These are phyloP conservation scores for slime mould (Dictyostelium discoideum) DNA, from an alignment of 78 protist genomes.

Conservation along the genomic window dicty_2.7 NC_007089.4:5179001-5179500, in stretches of 20 bases:
- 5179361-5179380: background rate
- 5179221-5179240: constrained; percentile 4
- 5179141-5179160: background rate
- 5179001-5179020: background rate
- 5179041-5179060: background rate
- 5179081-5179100: background rate
- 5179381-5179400: background rate
- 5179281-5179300: constrained; percentile 21
- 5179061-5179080: background rate
- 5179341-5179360: background rate
- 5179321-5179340: background rate
- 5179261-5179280: constrained; percentile 46
- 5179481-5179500: background rate
- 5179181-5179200: background rate
- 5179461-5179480: background rate
- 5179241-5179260: constrained; percentile 5
- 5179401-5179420: background rate
- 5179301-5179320: background rate
- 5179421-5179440: background rate
- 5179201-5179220: background rate
- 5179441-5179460: background rate
- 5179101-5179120: background rate
- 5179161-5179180: background rate
- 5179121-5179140: background rate
- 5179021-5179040: too few species aligned